Conservation (phyloP, 2,329 filamentous ascomycete genomes). For the Paradendryphiella salina region DNA sequence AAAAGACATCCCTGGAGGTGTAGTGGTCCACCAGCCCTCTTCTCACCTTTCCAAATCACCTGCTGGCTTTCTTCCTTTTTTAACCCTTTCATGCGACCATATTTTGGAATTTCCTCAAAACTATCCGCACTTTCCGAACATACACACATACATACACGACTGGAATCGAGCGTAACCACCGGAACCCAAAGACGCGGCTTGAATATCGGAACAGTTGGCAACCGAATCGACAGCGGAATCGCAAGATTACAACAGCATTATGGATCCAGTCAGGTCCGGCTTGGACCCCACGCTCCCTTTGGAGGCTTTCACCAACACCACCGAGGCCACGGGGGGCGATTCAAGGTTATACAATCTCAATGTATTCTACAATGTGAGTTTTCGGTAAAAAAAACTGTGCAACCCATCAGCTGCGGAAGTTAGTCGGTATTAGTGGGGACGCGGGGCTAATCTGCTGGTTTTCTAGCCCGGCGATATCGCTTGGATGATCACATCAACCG, state of each 20-base stretch:
- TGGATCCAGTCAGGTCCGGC: conserved; percentile 36
- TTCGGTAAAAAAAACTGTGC: no score
- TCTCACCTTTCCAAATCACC: conserved; percentile 14
- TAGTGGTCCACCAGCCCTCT: conserved; percentile 24
- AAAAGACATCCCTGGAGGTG: conserved; percentile 28
- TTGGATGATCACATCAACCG: conserved; percentile 76
- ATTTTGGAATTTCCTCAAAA: background rate
- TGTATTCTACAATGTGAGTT: conserved; percentile 75
- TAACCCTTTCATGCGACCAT: conserved; percentile 10
- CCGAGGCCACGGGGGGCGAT: conserved; percentile 66
- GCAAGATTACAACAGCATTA: conserved; percentile 17
- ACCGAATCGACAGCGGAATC: background rate
- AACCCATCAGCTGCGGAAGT: background rate
- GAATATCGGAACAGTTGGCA: background rate
- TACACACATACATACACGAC: background rate
- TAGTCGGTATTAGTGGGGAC: conserved; percentile 16
- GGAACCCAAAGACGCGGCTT: background rate
- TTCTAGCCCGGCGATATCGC: conserved; percentile 75
- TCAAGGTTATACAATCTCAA: conserved; percentile 73
- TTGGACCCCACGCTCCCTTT: conserved; percentile 40
- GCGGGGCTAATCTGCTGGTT: conserved; percentile 30
- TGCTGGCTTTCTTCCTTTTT: conserved; percentile 30
- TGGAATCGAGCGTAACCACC: background rate
- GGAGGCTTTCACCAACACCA: conserved; percentile 58
- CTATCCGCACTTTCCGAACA: background rate